A percentile compares a stretch with the other conserved stretches of the same genome.
Evolutionary conservation across 306 rosid genomes (phyloP).

Genomic region (Alnus glutinosa): DNA sequence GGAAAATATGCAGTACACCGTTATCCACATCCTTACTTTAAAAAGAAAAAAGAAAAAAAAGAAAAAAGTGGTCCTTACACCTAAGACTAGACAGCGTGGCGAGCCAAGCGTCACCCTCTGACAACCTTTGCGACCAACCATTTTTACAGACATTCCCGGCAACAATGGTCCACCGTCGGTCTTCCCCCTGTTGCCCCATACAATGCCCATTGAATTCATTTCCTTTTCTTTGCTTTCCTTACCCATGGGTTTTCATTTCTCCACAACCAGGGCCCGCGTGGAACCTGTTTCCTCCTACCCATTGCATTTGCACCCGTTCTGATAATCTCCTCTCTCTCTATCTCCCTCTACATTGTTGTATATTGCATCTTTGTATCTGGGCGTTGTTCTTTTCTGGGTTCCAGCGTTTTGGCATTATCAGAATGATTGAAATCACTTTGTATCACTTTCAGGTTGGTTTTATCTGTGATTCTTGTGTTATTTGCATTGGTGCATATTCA

Average conservation of each 20-base stretch:
- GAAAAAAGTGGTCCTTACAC: background rate
- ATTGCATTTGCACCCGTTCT: conserved; percentile 2
- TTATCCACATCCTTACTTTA: too few species aligned
- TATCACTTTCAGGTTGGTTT: background rate
- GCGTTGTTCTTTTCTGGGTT: background rate
- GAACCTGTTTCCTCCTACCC: background rate
- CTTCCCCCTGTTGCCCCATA: background rate
- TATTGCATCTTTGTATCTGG: background rate
- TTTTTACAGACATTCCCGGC: conserved; percentile 19
- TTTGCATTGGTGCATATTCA: background rate
- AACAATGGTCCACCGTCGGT: conserved; percentile 26
- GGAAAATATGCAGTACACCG: too few species aligned
- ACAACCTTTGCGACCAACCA: conserved; percentile 10
- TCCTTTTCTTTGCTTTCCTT: background rate
- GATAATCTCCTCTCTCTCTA: background rate
- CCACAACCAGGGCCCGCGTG: background rate
- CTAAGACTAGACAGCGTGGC: conserved; percentile 15
- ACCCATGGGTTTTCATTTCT: background rate
- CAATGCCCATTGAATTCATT: background rate
- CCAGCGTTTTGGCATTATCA: background rate
- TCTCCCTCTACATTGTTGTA: conserved; percentile 14
- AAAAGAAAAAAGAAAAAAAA: too few species aligned
- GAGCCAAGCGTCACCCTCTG: conserved; percentile 24
- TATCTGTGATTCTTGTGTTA: background rate
- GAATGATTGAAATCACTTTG: too few species aligned